Conservation (phyloP, 768 basidiomycete genomes). For the Tulasnella sp. region DNA sequence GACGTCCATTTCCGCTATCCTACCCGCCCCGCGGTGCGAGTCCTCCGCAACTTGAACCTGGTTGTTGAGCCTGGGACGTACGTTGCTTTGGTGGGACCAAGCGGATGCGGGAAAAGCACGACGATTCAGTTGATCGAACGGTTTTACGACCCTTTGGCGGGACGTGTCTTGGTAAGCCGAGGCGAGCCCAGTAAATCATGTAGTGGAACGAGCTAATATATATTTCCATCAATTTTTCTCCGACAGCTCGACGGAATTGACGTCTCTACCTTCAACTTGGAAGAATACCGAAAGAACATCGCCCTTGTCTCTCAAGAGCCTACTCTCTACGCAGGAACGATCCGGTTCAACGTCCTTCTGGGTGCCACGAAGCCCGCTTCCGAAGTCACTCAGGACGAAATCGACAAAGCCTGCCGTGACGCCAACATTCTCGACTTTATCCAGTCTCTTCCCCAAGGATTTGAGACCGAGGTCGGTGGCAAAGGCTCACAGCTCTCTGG, state of each 20-base stretch:
- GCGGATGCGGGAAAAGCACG: constrained; percentile 40
- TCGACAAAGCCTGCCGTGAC: constrained; percentile 79
- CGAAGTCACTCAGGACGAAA: constrained; percentile 83
- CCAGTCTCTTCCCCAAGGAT: constrained; percentile 66
- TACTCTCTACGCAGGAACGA: constrained; percentile 76
- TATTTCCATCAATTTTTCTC: background rate
- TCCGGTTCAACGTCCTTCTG: constrained; percentile 88
- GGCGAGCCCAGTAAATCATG: background rate
- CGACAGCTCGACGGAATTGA: constrained; percentile 69
- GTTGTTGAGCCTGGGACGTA: constrained; percentile 36
- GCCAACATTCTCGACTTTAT: constrained; percentile 95
- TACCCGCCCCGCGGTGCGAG: constrained; percentile 43
- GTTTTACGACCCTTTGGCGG: constrained; percentile 40
- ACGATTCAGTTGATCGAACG: constrained; percentile 40
- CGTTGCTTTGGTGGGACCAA: constrained; percentile 38
- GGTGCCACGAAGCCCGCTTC: constrained; percentile 76
- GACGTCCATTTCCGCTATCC: constrained; percentile 48
- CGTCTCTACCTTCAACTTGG: constrained; percentile 75
- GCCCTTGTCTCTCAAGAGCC: constrained; percentile 92
- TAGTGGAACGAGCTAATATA: background rate
- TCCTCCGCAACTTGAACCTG: constrained; percentile 40
- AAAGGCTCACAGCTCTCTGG: constrained; percentile 88
- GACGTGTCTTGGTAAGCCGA: constrained; percentile 22
- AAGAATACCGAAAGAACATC: constrained; percentile 85
- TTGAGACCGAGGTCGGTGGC: constrained; percentile 32